Evolutionary conservation across 371 early-diverging fungal species (phyloP).

Genomic region (Mucor circinelloides): DNA sequence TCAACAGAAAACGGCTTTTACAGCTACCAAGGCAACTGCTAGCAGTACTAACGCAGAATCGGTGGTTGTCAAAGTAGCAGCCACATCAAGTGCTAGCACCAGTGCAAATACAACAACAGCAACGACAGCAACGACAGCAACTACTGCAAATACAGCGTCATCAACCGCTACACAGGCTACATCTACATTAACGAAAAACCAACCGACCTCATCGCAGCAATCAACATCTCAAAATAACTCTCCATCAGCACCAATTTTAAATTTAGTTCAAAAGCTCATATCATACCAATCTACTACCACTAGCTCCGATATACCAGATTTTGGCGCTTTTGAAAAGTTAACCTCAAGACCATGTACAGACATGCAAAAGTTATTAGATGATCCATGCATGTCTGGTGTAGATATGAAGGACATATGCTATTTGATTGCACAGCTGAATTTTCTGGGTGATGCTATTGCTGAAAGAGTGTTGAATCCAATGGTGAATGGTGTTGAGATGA

Average conservation of each 20-base stretch:
- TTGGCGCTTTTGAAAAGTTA: not conserved
- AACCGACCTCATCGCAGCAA: not conserved
- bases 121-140: not conserved
- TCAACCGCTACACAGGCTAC: not conserved
- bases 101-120: not conserved
- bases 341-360: slow-evolving; percentile 9
- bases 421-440: slow-evolving; percentile 12
- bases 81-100: not conserved
- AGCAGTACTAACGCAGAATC: not conserved
- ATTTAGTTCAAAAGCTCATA: slow-evolving; percentile 7
- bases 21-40: not conserved
- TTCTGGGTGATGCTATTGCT: not conserved
- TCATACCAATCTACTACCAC: not conserved
- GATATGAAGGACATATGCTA: slow-evolving; percentile 5
- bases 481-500: not conserved
- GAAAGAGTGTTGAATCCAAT: not conserved
- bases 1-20: not conserved
- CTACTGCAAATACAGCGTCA: not conserved
- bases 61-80: too few relatives aligned
- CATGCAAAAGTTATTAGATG: slow-evolving; percentile 2
- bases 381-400: not conserved
- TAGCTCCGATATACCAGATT: not conserved
- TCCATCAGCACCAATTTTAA: not conserved
- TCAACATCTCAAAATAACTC: not conserved
- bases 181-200: too few relatives aligned